Conservation (phyloP, 1,139 yeast genomes). For the Geotrichum cucujoidarum region DNA sequence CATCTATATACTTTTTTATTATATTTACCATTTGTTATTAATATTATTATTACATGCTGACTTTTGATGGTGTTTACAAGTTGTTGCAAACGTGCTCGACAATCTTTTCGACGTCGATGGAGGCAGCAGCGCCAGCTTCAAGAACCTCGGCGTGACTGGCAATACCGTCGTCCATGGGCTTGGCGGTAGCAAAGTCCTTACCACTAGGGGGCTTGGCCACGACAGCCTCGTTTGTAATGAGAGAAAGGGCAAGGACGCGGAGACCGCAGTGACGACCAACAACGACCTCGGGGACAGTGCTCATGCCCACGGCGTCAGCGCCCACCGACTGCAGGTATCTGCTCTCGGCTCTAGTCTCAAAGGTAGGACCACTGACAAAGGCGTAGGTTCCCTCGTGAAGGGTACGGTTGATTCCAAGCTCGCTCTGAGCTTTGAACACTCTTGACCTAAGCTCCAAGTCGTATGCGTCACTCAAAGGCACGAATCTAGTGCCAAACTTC, state of each 20-base stretch:
- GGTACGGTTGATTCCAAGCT: constrained; percentile 50
- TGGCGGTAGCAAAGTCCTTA: constrained; percentile 41
- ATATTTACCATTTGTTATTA: too few species aligned
- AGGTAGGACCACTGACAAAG: constrained; percentile 90
- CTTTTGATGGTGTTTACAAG: constrained; percentile 17
- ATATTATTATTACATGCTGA: neutral
- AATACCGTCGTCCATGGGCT: constrained; percentile 50
- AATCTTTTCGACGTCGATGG: constrained; percentile 68
- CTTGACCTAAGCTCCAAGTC: constrained; percentile 57
- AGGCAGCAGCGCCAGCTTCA: constrained; percentile 74
- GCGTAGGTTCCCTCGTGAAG: constrained; percentile 85
- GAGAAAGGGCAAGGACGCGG: constrained; percentile 73
- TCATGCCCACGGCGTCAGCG: constrained; percentile 96
- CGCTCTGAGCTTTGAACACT: constrained; percentile 48
- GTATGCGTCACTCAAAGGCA: constrained; percentile 86
- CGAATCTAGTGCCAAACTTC: constrained; percentile 77
- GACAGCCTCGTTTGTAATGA: constrained; percentile 81
- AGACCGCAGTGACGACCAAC: constrained; percentile 86
- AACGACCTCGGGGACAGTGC: constrained; percentile 93
- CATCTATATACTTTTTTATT: neutral
- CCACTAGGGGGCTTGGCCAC: constrained; percentile 74
- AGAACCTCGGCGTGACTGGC: constrained; percentile 89
- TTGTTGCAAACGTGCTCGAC: constrained; percentile 59
- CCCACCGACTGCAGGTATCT: constrained; percentile 67
- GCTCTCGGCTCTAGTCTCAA: constrained; percentile 90